A percentile compares a stretch with the other conserved stretches of the same genome.
These are phyloP conservation scores for Pelargonium citronellum DNA, from an alignment of 441 rosid species.

Conservation along the genomic window DNA sequence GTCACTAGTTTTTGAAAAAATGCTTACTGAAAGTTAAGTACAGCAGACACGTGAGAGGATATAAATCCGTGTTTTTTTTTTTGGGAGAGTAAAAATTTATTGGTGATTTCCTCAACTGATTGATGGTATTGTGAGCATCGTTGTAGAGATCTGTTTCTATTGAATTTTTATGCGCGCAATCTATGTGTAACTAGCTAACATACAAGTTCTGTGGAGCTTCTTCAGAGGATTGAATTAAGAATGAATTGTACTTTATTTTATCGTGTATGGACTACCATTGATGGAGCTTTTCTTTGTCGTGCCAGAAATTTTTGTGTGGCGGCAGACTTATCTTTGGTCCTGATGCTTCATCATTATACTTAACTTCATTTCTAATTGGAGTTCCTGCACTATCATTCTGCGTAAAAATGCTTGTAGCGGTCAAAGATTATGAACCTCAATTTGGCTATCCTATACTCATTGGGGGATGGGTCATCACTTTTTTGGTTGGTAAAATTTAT, in stretches of 20 bases:
- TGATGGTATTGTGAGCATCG: not conserved
- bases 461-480: conserved; percentile 41
- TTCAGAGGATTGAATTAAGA: not conserved
- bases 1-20: no score
- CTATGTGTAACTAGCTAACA: not conserved
- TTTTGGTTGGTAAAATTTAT: conserved; percentile 47
- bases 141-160: no score
- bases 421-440: conserved; percentile 26
- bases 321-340: conserved; percentile 86
- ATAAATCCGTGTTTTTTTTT: no score
- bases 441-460: conserved; percentile 36
- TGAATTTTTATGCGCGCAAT: not conserved
- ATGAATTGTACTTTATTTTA: not conserved
- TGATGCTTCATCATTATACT: conserved; percentile 59
- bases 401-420: conserved; percentile 36
- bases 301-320: conserved; percentile 74
- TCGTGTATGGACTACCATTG: not conserved
- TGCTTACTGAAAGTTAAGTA: no score
- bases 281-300: conserved; percentile 17
- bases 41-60: no score
- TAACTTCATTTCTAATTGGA: conserved; percentile 63
- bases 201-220: not conserved
- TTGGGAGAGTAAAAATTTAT: no score
- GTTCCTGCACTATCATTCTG: conserved; percentile 66
- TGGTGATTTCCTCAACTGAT: not conserved